These are phyloP conservation scores for Bullera alba DNA, from an alignment of 768 basidiomycete species.

Conservation along the genomic window DNA sequence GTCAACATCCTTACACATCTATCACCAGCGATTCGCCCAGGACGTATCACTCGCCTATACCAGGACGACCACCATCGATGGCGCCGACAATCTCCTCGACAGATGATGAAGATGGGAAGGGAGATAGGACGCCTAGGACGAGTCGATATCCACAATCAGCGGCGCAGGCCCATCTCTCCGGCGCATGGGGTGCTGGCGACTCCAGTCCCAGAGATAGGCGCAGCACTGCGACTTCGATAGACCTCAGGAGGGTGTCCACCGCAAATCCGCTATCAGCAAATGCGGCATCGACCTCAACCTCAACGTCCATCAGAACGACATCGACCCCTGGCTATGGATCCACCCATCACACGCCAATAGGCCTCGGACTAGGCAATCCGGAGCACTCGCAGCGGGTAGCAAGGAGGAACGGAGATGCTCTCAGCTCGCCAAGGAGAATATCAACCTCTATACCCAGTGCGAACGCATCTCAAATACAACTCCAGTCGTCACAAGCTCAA, in stretches of 20 bases:
- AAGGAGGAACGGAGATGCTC: conserved; percentile 9
- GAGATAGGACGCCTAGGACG: neutral
- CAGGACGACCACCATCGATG: conserved; percentile 1
- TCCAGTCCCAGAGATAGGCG: conserved; percentile 10
- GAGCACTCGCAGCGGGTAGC: neutral
- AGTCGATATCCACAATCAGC: neutral
- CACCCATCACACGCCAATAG: conserved; percentile 4
- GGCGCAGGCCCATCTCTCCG: too few species aligned
- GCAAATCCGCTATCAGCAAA: neutral
- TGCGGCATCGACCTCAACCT: neutral
- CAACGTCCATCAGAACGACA: conserved; percentile 1
- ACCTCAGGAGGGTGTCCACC: neutral
- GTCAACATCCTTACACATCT: neutral
- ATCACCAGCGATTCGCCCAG: too few species aligned
- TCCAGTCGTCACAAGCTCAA: conserved; percentile 2
- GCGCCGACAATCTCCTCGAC: conserved; percentile 1
- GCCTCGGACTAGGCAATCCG: conserved; percentile 9
- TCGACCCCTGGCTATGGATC: conserved; percentile 14
- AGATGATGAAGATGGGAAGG: neutral
- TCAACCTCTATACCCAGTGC: conserved; percentile 15
- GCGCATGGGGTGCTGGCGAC: conserved; percentile 4
- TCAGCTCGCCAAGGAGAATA: conserved; percentile 31
- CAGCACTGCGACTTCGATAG: neutral
- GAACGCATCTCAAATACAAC: neutral
- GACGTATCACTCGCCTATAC: neutral